Percentiles rank a stretch among this genome's conserved stretches.
phyloP scores from a whole-genome alignment of 768 basidiomycete species.

The Lentinus brumalis region DNA sequence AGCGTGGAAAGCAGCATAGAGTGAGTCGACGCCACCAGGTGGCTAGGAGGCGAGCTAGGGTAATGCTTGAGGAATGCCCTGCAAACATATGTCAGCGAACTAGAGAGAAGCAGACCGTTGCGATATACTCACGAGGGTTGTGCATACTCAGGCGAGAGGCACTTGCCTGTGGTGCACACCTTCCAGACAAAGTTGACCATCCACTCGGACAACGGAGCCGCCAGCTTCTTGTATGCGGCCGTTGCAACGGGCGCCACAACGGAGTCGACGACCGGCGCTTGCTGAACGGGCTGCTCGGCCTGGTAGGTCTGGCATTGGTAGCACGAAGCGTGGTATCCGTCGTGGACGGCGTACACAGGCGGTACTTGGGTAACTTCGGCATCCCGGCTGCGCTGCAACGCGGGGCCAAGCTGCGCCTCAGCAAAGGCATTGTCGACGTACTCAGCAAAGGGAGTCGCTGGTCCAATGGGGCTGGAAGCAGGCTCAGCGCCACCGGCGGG shows the following conservation, averaged over 20 bases:
- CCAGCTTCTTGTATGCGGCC: constrained; percentile 65
- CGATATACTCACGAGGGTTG: constrained; percentile 52
- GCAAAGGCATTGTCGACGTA: constrained; percentile 75
- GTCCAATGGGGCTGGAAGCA: constrained; percentile 70
- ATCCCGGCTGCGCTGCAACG: constrained; percentile 5
- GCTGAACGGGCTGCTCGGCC: constrained; percentile 32
- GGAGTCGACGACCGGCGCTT: constrained; percentile 43
- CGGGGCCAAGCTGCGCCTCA: constrained; percentile 26
- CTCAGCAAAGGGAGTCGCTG: constrained; percentile 75
- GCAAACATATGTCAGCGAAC: background rate
- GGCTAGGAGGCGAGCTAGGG: constrained; percentile 49
- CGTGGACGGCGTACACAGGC: constrained; percentile 19
- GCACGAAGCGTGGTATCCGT: constrained; percentile 31
- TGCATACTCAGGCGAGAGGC: constrained; percentile 55
- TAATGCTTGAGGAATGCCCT: constrained; percentile 39
- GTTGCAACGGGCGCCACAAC: constrained; percentile 53
- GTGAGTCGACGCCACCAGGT: constrained; percentile 65
- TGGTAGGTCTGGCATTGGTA: constrained; percentile 27
- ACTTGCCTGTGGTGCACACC: constrained; percentile 72
- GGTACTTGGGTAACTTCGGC: constrained; percentile 7
- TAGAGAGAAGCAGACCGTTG: constrained; percentile 1
- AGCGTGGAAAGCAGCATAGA: constrained; percentile 77
- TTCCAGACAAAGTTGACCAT: constrained; percentile 81
- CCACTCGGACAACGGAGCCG: constrained; percentile 81
- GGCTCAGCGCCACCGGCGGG: constrained; percentile 50